phyloP scores from a whole-genome alignment of 225 moss, liverwort and hornwort genomes.

The Pseudoscleropodium purum region DNA sequence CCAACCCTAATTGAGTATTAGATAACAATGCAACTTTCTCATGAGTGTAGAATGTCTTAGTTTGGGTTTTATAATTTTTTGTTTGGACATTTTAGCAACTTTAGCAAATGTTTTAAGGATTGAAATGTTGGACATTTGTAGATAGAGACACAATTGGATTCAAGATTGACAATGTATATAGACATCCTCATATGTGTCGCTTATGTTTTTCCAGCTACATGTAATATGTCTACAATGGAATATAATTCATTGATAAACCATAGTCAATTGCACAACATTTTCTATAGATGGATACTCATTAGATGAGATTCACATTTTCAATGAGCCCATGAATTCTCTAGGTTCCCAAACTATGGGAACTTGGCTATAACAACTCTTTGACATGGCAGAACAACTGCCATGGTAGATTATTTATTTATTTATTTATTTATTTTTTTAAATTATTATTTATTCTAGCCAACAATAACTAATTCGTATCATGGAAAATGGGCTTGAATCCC shows the following conservation, averaged over 20 bases:
- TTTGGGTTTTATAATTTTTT: no score
- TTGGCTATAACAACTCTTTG: no score
- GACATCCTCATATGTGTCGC: background rate
- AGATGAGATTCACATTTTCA: no score
- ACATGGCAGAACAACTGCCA: no score
- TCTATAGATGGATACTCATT: background rate
- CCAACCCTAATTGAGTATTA: background rate
- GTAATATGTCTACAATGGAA: background rate
- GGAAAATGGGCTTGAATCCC: no score
- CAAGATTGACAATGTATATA: background rate
- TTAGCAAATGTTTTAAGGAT: background rate
- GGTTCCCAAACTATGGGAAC: no score
- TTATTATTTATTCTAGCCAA: no score
- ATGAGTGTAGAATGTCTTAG: background rate
- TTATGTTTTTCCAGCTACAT: background rate
- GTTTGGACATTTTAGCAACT: background rate
- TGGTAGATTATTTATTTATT: no score
- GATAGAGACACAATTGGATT: background rate
- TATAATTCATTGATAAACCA: background rate
- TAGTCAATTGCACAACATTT: background rate
- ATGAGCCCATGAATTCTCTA: no score
- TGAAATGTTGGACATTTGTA: background rate
- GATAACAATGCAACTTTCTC: background rate
- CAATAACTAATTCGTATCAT: no score
- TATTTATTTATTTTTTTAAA: no score